A percentile compares a stretch with the other conserved stretches of the same genome.
Evolutionary conservation across 1,284 basidiomycete species (phyloP).

Genomic region (Malassezia sp.): DNA sequence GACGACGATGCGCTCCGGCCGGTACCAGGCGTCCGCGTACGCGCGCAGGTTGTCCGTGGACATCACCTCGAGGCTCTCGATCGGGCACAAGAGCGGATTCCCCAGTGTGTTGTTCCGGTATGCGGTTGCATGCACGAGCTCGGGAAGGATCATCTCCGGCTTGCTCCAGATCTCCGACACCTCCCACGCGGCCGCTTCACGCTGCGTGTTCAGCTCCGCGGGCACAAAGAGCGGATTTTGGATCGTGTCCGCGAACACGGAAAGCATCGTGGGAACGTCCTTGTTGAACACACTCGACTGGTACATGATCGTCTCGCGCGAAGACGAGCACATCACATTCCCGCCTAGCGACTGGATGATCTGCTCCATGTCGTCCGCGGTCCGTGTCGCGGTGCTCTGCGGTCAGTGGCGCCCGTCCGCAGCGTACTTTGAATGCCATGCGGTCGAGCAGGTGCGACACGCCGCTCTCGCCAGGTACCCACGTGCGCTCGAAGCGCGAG

Average conservation of each 20-base stretch:
- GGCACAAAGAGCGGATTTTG: slow-evolving; percentile 64
- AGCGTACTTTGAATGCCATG: slow-evolving; percentile 83
- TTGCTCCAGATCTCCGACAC: slow-evolving; percentile 75
- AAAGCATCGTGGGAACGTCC: slow-evolving; percentile 67
- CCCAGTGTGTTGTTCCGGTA: slow-evolving; percentile 70
- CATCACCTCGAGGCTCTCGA: slow-evolving; percentile 65
- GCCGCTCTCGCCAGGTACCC: slow-evolving; percentile 56
- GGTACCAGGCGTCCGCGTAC: slow-evolving; percentile 73
- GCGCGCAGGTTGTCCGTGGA: slow-evolving; percentile 58
- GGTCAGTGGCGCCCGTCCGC: no score
- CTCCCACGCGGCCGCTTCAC: slow-evolving; percentile 84
- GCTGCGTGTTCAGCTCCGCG: slow-evolving; percentile 72
- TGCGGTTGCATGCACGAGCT: slow-evolving; percentile 75
- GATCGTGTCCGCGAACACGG: slow-evolving; percentile 82
- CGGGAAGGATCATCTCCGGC: slow-evolving; percentile 90
- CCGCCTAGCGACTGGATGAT: slow-evolving; percentile 78
- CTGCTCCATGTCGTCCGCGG: slow-evolving; percentile 62
- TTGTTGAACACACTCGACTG: slow-evolving; percentile 88
- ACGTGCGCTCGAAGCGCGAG: slow-evolving; percentile 71
- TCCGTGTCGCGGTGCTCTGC: slow-evolving; percentile 51
- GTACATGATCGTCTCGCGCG: slow-evolving; percentile 92
- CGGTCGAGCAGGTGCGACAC: slow-evolving; percentile 84
- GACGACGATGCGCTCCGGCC: slow-evolving; percentile 82
- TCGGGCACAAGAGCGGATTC: slow-evolving; percentile 77
- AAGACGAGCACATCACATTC: slow-evolving; percentile 81